Base-by-base conservation (phyloP, 805 yeast species). In the Zygosaccharomyces rouxii region DNA sequence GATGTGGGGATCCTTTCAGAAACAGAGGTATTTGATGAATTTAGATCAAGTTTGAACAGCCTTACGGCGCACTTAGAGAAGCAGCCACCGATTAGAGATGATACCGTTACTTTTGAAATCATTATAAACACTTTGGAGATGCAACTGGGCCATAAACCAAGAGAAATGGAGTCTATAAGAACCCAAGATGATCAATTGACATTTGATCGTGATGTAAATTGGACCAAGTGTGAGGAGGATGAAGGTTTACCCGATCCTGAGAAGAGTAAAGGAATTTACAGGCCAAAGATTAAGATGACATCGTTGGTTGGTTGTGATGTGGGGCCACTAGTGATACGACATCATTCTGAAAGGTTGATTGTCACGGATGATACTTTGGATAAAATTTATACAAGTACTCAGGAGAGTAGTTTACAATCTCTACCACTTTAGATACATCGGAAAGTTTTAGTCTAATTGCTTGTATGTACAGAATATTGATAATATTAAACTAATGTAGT, bases 241-340 rank as follows among this genome's bases (percentile, higher is more conserved):
- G 62, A 56, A 28, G 54, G 55, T 37, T 48, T 56, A 18, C 60
- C 61, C 28, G 39, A 42, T 9, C 33, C 42, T 4, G 41, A 44
- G 3, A 38, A 44, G 21, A 38, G 38, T 35, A 31, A 46, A 22
- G 51, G 43, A 37, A 31, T 47, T 1, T 48, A 50, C 37, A 42
- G 39, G 11, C 64, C 64, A 0, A 54, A 57, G 16, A 57, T 63
- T 9, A 62, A 62, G 44, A 59, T 67, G 46, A 52, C 63, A 3
- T 71, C 77, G 0, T 50, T 74, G 13, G 67, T 71, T 16, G 71
- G 69, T 25, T 71, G 74, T 26, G 73, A 71, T 48, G 55, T 68
- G 14, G 75, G 73, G 0, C 72, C 75, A 0, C 43, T 75, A 14
- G 61, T 73, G 2, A 66, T 77, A 39, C 72, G 70, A 45, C 62